Percentiles rank a stretch among this genome's conserved stretches.
phyloP scores from a whole-genome alignment of 371 early-diverging fungal species.

The Polyrhizophydium stewartii region DNA sequence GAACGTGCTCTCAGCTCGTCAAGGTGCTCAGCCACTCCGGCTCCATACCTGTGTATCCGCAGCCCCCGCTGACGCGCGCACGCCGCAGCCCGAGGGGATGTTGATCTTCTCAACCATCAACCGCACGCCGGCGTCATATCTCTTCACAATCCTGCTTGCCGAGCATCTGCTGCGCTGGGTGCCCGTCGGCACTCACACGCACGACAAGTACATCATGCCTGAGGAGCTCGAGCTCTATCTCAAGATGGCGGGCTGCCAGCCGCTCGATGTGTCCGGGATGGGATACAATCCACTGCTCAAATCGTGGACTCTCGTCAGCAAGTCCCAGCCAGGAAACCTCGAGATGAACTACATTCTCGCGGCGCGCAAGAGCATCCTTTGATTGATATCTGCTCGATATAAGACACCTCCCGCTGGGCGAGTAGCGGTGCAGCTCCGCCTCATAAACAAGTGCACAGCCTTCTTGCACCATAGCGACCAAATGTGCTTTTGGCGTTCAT shows the following conservation, averaged over 20 bases:
- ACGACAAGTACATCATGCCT: conserved; percentile 76
- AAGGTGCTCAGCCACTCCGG: conserved; percentile 35
- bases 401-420: no score
- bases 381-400: no score
- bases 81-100: conserved; percentile 60
- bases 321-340: conserved; percentile 8
- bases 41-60: not conserved
- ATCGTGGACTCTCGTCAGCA: conserved; percentile 26
- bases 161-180: conserved; percentile 78
- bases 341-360: conserved; percentile 32
- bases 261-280: conserved; percentile 29
- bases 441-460: no score
- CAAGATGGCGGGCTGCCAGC: conserved; percentile 5
- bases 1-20: conserved; percentile 57
- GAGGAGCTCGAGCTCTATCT: conserved; percentile 45
- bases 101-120: conserved; percentile 89
- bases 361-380: conserved; percentile 13
- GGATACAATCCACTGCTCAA: conserved; percentile 20
- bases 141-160: conserved; percentile 79
- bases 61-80: not conserved
- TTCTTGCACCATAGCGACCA: no score
- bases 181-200: conserved; percentile 84
- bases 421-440: no score
- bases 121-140: conserved; percentile 70
- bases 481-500: no score